Percentiles rank a stretch among this genome's conserved stretches.
These are phyloP conservation scores for Thecaphora thlaspeos DNA, from an alignment of 1,284 basidiomycete species.

Conservation along the genomic window DNA sequence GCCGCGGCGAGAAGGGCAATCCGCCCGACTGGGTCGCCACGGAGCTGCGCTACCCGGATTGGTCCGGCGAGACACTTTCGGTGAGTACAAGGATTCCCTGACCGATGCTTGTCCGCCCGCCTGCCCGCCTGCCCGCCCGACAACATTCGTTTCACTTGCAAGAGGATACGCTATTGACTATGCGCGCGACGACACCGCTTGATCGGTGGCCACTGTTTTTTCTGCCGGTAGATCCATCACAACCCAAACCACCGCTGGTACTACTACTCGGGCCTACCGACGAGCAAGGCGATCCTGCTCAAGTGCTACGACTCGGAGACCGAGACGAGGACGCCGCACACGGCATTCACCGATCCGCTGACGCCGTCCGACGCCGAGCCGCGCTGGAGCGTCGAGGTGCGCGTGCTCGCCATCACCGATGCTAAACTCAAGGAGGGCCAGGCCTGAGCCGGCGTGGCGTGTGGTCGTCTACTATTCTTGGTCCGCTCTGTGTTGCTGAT, in stretches of 20 bases:
- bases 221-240: conserved; percentile 64
- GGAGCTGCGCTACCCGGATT: conserved; percentile 36
- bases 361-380: conserved; percentile 34
- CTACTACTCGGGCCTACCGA: conserved; percentile 66
- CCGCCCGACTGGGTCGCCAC: conserved; percentile 30
- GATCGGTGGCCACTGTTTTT: too few species aligned
- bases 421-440: conserved; percentile 10
- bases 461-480: too few species aligned
- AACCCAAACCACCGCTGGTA: conserved; percentile 67
- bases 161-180: too few species aligned
- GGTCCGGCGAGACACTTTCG: conserved; percentile 42
- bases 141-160: too few species aligned
- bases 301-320: conserved; percentile 65
- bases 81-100: conserved; percentile 5
- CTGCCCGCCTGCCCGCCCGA: too few species aligned
- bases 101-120: not conserved
- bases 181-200: too few species aligned
- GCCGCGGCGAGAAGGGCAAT: conserved; percentile 24
- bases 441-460: not conserved
- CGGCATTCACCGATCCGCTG: conserved; percentile 40
- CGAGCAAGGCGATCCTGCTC: conserved; percentile 68
- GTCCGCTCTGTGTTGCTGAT: too few species aligned
- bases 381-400: conserved; percentile 41
- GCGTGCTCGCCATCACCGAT: conserved; percentile 42
- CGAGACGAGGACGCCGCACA: conserved; percentile 44